Conservation (phyloP, 441 rosid species). For the Syzygium syzygioides region DNA sequence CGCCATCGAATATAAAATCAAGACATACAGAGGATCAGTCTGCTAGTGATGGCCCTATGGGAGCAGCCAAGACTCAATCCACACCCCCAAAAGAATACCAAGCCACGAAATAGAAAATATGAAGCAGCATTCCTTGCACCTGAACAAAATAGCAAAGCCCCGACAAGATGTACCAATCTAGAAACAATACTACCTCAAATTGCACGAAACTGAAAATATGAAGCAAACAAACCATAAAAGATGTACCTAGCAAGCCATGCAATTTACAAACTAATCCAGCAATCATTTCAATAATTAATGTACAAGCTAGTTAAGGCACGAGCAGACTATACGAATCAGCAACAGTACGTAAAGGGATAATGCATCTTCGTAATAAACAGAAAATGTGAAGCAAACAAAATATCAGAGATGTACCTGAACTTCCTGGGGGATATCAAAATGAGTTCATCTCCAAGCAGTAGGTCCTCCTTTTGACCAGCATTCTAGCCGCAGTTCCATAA, state of each 20-base stretch:
- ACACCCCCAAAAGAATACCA: not conserved
- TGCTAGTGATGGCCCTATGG: not conserved
- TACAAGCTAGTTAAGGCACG: not conserved
- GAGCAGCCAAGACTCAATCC: not conserved
- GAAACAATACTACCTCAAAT: not conserved
- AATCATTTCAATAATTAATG: not conserved
- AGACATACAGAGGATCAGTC: not conserved
- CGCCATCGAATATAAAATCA: not conserved
- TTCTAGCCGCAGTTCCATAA: constrained; percentile 76
- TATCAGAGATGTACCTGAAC: constrained; percentile 28
- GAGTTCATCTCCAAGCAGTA: constrained; percentile 98
- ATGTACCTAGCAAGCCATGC: constrained; percentile 19
- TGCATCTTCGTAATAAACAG: not conserved
- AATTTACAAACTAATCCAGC: not conserved
- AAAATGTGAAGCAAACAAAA: not conserved
- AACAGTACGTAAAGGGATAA: not conserved
- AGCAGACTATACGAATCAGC: not conserved
- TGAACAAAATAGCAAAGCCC: not conserved
- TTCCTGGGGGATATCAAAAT: constrained; percentile 35
- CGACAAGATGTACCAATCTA: not conserved
- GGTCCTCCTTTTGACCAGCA: constrained; percentile 80
- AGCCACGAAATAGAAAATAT: not conserved
- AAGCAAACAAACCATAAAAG: not conserved
- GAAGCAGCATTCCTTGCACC: not conserved
- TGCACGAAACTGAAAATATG: not conserved